Evolutionary conservation across 352 stramenopile genomes (phyloP).

Genomic region (Globisporangium mamillatum): DNA sequence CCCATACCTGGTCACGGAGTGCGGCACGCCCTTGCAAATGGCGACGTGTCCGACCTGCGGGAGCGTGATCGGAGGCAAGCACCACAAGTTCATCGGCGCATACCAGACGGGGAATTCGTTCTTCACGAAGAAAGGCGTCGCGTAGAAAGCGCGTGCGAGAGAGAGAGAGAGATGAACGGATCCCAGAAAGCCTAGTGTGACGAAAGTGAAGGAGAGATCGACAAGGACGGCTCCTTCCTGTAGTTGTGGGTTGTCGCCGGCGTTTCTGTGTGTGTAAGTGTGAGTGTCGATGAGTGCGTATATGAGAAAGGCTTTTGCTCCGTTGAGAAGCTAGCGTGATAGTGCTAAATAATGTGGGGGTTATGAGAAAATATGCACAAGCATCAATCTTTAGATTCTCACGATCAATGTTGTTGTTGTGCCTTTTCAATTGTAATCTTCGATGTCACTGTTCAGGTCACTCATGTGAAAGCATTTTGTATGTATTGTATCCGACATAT

Average conservation of each 20-base stretch:
- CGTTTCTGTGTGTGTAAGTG: too few species aligned
- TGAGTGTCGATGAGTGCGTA: too few species aligned
- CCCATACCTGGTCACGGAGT: constrained; percentile 34
- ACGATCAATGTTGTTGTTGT: too few species aligned
- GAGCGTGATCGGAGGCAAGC: constrained; percentile 23
- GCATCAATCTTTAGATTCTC: too few species aligned
- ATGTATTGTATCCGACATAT: not conserved
- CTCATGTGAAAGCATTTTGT: not conserved
- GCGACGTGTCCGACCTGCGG: constrained; percentile 24
- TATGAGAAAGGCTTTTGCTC: too few species aligned
- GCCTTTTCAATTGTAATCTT: too few species aligned
- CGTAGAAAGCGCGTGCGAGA: not conserved
- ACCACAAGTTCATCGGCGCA: constrained; percentile 11
- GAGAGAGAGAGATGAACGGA: not conserved
- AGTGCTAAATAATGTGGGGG: too few species aligned
- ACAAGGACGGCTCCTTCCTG: too few species aligned
- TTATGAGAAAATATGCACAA: too few species aligned
- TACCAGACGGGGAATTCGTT: constrained; percentile 19
- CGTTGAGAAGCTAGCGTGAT: too few species aligned
- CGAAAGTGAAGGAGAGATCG: not conserved
- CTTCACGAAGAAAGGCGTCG: constrained; percentile 13
- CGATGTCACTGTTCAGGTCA: not conserved
- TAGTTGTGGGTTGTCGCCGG: too few species aligned
- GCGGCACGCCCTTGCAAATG: constrained; percentile 24
- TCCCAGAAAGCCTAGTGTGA: not conserved